These are phyloP conservation scores for Arthrobotrys musiformis DNA, from an alignment of 2,329 filamentous ascomycete species.

Conservation along the genomic window DNA sequence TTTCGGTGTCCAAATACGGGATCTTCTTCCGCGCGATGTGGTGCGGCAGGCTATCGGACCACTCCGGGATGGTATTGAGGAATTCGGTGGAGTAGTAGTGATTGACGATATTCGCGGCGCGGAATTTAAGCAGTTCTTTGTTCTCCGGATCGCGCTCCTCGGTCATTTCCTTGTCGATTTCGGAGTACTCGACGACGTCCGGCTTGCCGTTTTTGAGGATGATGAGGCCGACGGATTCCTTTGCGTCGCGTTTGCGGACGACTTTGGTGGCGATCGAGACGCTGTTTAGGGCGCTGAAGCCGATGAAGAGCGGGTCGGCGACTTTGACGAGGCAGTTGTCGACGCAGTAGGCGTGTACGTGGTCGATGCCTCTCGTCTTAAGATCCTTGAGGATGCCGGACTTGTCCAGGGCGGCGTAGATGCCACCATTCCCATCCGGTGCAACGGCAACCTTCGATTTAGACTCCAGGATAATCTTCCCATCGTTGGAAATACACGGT, in stretches of 20 bases:
- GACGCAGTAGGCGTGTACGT: conserved; percentile 97
- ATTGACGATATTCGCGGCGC: conserved; percentile 99
- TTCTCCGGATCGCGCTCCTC: conserved; percentile 87
- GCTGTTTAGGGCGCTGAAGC: conserved; percentile 85
- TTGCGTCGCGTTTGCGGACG: conserved; percentile 96
- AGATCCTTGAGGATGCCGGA: conserved; percentile 87
- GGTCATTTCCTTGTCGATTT: conserved; percentile 89
- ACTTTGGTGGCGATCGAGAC: conserved; percentile 99
- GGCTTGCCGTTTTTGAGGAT: conserved; percentile 94
- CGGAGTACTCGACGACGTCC: conserved; percentile 97
- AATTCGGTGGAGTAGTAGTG: conserved; percentile 98
- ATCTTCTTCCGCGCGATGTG: conserved; percentile 99
- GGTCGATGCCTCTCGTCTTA: conserved; percentile 86
- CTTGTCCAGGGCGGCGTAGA: conserved; percentile 89
- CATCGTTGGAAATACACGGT: conserved; percentile 96
- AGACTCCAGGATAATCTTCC: conserved; percentile 92
- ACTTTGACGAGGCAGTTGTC: conserved; percentile 99
- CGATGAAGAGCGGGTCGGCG: conserved; percentile 95
- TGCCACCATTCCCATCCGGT: conserved; percentile 94
- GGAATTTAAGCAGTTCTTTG: conserved; percentile 86
- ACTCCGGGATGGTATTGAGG: conserved; percentile 87
- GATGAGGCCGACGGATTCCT: conserved; percentile 94
- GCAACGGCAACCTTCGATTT: conserved; percentile 93
- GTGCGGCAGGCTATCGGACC: conserved; percentile 87
- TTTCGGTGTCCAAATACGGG: conserved; percentile 79